Base-by-base conservation (phyloP, 2,329 filamentous ascomycete genomes). In the Cladosporium sp. region DNA sequence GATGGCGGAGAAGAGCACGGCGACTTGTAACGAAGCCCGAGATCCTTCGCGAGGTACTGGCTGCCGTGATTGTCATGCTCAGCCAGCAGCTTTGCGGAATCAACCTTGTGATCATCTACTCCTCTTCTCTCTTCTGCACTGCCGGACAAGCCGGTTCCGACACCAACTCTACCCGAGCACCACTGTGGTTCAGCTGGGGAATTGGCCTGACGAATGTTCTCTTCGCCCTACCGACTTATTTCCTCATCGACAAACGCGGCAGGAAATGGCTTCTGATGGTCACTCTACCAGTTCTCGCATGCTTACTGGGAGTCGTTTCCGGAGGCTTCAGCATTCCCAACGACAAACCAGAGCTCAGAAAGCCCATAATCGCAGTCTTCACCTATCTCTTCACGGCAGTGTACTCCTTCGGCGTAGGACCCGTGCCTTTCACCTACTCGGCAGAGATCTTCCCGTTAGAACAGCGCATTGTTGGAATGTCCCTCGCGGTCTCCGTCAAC, bases 381-480 rank as follows among this genome's bases (percentile, higher is more conserved):
- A 67, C 79, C 5, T 80, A 78, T 59, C 64, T 81, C 1, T 81
- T 78, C 54, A 73, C 72, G 39, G 50, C 57, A 22, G 59, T 64
- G 50, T 55, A 57, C 40, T 53, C 53, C 33, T 62, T 60, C 9
- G 68, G 67, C 16, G 65, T 70, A 57, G 71, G 70, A 3, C 69
- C 79, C 4, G 83, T 87, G 7, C 83, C 83, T 0, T 86, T 83
- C 61, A 79, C 80, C 0, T 85, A 86, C 65, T 79, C 77, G 2
- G 83, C 84, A 30, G 84, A 88, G 63, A 81, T 86, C 1, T 87
- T 84, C 62, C 83, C 84, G 0, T 73, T 86, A 0, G 84, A 83
- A 2, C 82, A 86, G 62, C 78, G 84, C 57, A 55, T 60, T 59
- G 76, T 86, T 11, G 84, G 84, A 47, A 87, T 88, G 84, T 78